These are phyloP conservation scores for Mrakiaceae sp. DNA, from an alignment of 1,284 basidiomycete species.

Conservation along the genomic window DNA sequence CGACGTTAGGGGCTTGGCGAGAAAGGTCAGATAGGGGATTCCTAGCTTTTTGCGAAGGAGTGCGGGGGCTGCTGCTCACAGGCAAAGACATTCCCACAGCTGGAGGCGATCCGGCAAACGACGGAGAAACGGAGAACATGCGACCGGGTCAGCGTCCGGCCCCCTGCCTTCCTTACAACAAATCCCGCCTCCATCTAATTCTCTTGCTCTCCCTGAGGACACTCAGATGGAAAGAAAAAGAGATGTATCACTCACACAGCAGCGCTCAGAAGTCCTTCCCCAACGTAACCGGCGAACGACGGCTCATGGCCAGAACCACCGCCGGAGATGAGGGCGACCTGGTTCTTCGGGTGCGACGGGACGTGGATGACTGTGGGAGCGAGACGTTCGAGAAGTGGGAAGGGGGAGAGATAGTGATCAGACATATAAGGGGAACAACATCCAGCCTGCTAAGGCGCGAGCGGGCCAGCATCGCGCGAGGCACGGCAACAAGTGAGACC, in stretches of 20 bases:
- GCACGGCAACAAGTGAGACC: background rate
- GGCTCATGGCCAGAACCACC: constrained; percentile 11
- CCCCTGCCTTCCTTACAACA: no score
- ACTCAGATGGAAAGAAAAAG: background rate
- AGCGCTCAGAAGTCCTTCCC: constrained; percentile 3
- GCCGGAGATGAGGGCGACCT: constrained; percentile 15
- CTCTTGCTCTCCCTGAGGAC: no score
- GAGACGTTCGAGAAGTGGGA: background rate
- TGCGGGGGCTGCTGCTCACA: background rate
- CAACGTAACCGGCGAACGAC: constrained; percentile 6
- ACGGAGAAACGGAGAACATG: no score
- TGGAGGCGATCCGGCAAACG: no score
- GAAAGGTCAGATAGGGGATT: constrained; percentile 47
- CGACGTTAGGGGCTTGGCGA: constrained; percentile 76
- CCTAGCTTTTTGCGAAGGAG: no score
- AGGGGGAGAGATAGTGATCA: background rate
- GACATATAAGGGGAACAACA: background rate
- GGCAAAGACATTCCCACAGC: constrained; percentile 9
- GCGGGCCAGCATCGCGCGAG: no score
- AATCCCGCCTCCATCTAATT: no score
- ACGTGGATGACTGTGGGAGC: constrained; percentile 4
- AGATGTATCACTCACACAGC: constrained; percentile 63
- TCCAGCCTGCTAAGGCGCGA: background rate
- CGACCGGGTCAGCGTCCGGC: no score
- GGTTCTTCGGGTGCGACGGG: background rate